Conservation (phyloP, 2,329 filamentous ascomycete genomes). For the Neodidymelliopsis sp. region DNA sequence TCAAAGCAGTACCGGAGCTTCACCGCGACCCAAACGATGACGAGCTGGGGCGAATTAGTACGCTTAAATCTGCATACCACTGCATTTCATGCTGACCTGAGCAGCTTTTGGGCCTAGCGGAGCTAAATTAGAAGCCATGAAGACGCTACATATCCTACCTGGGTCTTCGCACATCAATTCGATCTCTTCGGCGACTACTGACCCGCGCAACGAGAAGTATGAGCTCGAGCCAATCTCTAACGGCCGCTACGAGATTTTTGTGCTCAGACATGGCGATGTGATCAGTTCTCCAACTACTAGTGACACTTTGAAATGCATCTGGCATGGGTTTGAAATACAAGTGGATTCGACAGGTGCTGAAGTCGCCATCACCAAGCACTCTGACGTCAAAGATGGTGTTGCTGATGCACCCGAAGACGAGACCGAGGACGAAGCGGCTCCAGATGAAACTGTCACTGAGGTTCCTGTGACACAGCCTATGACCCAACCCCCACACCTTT, state of each 20-base stretch:
- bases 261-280: conserved; percentile 39
- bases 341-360: conserved; percentile 42
- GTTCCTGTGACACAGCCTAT: conserved; percentile 25
- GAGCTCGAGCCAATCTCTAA: conserved; percentile 26
- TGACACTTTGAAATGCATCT: conserved; percentile 24
- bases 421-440: conserved; percentile 36
- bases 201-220: conserved; percentile 25
- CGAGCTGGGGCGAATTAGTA: conserved; percentile 31
- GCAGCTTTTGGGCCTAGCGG: conserved; percentile 29
- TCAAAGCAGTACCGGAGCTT: conserved; percentile 4
- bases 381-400: conserved; percentile 4
- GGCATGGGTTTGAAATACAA: conserved; percentile 35
- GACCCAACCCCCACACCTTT: conserved; percentile 28
- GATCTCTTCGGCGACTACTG: background rate
- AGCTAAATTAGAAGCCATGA: conserved; percentile 38
- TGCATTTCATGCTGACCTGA: conserved; percentile 1
- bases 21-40: background rate
- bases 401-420: conserved; percentile 24
- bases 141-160: conserved; percentile 29
- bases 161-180: background rate
- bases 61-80: background rate
- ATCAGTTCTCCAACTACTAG: conserved; percentile 24
- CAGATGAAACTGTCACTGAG: conserved; percentile 27
- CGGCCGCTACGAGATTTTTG: conserved; percentile 31
- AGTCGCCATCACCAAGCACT: conserved; percentile 5